These are phyloP conservation scores for Quercus suber DNA, from an alignment of 306 rosid species.

Conservation along the genomic window DNA sequence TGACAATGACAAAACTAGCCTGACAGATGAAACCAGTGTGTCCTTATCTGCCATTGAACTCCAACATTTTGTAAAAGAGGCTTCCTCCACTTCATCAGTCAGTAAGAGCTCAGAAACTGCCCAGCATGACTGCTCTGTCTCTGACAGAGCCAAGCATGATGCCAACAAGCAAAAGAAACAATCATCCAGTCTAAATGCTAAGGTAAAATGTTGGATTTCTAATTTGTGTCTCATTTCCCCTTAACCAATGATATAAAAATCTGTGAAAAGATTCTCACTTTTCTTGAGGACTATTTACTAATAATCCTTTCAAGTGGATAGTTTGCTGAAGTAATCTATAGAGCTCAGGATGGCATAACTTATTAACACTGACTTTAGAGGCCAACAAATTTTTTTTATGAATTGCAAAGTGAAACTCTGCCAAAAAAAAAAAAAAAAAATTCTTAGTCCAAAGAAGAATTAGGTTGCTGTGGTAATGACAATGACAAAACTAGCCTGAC, in stretches of 20 bases:
- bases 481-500: neutral
- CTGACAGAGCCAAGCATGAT: constrained; percentile 3
- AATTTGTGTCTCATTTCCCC: neutral
- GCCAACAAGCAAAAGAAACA: constrained; percentile 13
- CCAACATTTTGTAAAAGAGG: neutral
- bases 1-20: neutral
- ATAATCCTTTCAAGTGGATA: neutral
- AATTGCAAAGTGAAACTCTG: neutral
- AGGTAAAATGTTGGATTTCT: constrained; percentile 18
- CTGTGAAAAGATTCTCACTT: neutral
- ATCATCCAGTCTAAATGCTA: neutral
- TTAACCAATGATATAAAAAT: neutral
- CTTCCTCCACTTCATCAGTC: neutral
- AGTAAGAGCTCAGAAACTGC: constrained; percentile 1
- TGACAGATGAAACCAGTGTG: neutral
- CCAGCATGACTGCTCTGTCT: constrained; percentile 5
- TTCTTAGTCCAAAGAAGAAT: constrained; percentile 1
- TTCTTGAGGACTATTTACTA: neutral
- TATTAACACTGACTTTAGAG: neutral
- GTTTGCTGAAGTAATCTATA: neutral
- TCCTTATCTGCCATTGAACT: neutral
- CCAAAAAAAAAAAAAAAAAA: too few species aligned
- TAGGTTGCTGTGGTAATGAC: neutral
- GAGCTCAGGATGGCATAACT: neutral
- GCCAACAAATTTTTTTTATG: neutral